Base-by-base conservation (phyloP, 176 grass and related monocot genomes). In the Luzula sylvatica region DNA sequence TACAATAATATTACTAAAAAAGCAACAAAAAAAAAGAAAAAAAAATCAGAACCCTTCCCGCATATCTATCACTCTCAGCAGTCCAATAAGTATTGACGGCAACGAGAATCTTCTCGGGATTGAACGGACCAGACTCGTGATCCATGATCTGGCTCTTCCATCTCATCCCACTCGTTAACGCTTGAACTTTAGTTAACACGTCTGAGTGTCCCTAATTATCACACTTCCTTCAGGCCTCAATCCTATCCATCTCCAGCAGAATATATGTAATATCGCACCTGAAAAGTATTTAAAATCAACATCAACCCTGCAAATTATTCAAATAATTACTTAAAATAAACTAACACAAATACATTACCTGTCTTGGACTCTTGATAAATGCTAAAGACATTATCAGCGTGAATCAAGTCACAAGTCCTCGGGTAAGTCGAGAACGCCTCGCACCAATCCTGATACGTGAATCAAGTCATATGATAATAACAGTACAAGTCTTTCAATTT, bases 221-320 rank as follows among this genome's bases (percentile, higher is more conserved):
- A 78, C 77, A 6, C 83, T 88, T 61, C 89, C 89, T 67, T 95
- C 89, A 0, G 89, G 89, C 66, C 89, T 74, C 54, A 95, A 95
- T 88, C 69, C 89, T 84, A 67, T 95, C 89, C 89, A 95, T 95
- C 80, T 95, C 89, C 77, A 95, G 43, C 47, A 95, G 83, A 55
- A 95, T 88, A 70, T 79, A 76, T 0, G 76, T 79, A 61, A 88
- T 82, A 57, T 95, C 83, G 0, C 89, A 95, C 80, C 89, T 95
- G 70, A 11, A 48, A 66, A 21, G 17, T 11, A 65, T 46, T 56
- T n/a, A 47, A 22, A 19, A 5, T 44, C 22, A 6, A 24, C 23
- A 22, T 28, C 26, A 52, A 12, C 21, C 41, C 13, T 17, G 3
- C 24, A 66, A 7, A 24, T 65, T 63, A 46, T 29, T 13, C 0